Percentiles rank a stretch among this genome's conserved stretches.
phyloP scores from a whole-genome alignment of 352 stramenopile genomes.

The Globisporangium paroecandrum region DNA sequence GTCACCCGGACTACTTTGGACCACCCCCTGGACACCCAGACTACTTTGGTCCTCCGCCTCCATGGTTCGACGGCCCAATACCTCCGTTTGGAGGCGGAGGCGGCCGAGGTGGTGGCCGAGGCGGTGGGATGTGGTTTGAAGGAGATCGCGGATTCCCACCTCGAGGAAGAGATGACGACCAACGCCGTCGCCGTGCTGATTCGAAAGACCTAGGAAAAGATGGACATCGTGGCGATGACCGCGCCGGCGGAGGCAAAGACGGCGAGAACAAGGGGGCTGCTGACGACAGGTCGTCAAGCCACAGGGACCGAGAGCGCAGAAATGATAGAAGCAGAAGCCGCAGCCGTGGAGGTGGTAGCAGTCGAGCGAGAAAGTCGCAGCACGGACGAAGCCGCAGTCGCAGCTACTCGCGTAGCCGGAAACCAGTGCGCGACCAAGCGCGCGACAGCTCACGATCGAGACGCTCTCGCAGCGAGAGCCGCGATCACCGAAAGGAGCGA shows the following conservation, averaged over 20 bases:
- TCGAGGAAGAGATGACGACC: slow-evolving; percentile 41
- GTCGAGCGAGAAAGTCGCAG: slow-evolving; percentile 14
- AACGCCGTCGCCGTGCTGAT: slow-evolving; percentile 39
- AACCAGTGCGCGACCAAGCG: slow-evolving; percentile 32
- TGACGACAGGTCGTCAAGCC: not conserved
- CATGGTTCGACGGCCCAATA: slow-evolving; percentile 65
- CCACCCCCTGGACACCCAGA: slow-evolving; percentile 68
- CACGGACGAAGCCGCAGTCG: slow-evolving; percentile 49
- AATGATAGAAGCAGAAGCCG: slow-evolving; percentile 37
- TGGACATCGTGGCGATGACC: slow-evolving; percentile 16
- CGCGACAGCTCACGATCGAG: slow-evolving; percentile 27
- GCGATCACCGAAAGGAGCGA: slow-evolving; percentile 20
- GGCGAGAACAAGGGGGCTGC: slow-evolving; percentile 24
- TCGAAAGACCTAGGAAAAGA: slow-evolving; percentile 39
- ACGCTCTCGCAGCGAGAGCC: slow-evolving; percentile 50
- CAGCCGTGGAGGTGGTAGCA: slow-evolving; percentile 30
- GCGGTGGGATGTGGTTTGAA: slow-evolving; percentile 43
- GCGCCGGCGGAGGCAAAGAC: slow-evolving; percentile 18
- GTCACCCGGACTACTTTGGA: slow-evolving; percentile 63
- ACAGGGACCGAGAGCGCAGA: slow-evolving; percentile 19
- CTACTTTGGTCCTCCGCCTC: slow-evolving; percentile 67
- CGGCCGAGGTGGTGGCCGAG: slow-evolving; percentile 33
- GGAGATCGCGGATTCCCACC: slow-evolving; percentile 32
- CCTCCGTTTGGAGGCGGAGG: slow-evolving; percentile 48
- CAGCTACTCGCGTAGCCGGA: slow-evolving; percentile 42